These are phyloP conservation scores for Trichoderma atrobrunneum DNA, from an alignment of 2,329 filamentous ascomycete genomes.

Conservation along the genomic window DNA sequence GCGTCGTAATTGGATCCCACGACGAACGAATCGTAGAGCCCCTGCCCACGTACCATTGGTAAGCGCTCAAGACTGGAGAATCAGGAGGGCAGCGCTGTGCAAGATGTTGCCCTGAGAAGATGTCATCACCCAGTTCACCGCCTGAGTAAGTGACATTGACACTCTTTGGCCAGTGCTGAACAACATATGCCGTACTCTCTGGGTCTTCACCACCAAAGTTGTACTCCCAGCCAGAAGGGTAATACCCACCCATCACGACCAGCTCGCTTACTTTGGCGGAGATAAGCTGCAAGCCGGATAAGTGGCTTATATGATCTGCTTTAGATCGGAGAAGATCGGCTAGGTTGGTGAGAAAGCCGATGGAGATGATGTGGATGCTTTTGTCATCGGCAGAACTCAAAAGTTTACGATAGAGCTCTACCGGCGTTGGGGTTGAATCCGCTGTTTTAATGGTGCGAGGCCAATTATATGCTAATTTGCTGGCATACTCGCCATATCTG, in stretches of 20 bases:
- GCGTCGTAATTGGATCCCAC: neutral
- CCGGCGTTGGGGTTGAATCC: neutral
- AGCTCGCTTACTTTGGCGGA: neutral
- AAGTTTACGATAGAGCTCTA: neutral
- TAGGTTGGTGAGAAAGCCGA: neutral
- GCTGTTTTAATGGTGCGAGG: neutral
- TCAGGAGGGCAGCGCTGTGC: neutral
- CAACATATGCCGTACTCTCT: neutral
- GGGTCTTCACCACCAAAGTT: conserved; percentile 1
- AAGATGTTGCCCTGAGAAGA: conserved; percentile 1
- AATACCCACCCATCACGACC: neutral
- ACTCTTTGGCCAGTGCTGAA: neutral
- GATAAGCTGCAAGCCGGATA: neutral
- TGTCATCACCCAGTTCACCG: neutral
- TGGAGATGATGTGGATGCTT: conserved; percentile 10
- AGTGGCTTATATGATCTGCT: conserved; percentile 1
- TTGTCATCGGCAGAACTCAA: neutral
- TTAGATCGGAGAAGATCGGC: conserved; percentile 2
- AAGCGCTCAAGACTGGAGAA: conserved; percentile 1
- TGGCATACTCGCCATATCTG: conserved; percentile 1
- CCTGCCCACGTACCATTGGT: conserved; percentile 6
- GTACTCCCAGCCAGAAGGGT: conserved; percentile 12
- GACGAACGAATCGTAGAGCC: neutral
- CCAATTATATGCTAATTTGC: conserved; percentile 3
- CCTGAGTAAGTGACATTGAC: neutral